Conservation (phyloP, 169 alveolate genomes). For the Plasmodium falciparum region DNA sequence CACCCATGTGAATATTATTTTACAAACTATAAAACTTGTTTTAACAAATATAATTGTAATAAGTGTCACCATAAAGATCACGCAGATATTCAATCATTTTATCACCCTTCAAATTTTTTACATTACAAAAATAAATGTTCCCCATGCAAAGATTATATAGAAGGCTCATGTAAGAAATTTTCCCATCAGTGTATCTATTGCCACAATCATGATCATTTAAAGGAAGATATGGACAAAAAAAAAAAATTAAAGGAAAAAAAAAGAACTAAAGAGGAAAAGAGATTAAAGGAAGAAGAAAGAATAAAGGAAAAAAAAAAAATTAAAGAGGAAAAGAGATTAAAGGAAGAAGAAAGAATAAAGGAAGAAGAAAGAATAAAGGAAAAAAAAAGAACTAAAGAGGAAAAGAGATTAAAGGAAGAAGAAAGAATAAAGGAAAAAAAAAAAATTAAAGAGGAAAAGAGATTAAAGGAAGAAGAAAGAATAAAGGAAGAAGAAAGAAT, state of each 20-base stretch:
- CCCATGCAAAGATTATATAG: slow-evolving; percentile 16
- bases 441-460: not conserved
- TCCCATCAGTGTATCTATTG: slow-evolving; percentile 26
- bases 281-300: not conserved
- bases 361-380: not conserved
- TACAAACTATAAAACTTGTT: slow-evolving; percentile 11
- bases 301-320: not conserved
- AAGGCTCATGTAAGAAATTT: slow-evolving; percentile 12
- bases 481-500: no score
- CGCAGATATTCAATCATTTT: slow-evolving; percentile 28
- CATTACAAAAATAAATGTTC: slow-evolving; percentile 26
- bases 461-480: not conserved
- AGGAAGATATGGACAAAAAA: not conserved
- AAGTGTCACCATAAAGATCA: slow-evolving; percentile 31
- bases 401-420: not conserved
- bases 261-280: not conserved
- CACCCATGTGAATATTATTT: slow-evolving; percentile 25
- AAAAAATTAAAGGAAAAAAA: slow-evolving; percentile 6
- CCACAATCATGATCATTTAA: slow-evolving; percentile 28
- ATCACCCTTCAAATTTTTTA: slow-evolving; percentile 25
- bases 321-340: not conserved
- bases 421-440: not conserved
- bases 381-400: not conserved
- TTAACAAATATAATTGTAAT: slow-evolving; percentile 8
- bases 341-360: not conserved